Base-by-base conservation (phyloP, 1,139 yeast genomes). In the Taphrina deformans region DNA sequence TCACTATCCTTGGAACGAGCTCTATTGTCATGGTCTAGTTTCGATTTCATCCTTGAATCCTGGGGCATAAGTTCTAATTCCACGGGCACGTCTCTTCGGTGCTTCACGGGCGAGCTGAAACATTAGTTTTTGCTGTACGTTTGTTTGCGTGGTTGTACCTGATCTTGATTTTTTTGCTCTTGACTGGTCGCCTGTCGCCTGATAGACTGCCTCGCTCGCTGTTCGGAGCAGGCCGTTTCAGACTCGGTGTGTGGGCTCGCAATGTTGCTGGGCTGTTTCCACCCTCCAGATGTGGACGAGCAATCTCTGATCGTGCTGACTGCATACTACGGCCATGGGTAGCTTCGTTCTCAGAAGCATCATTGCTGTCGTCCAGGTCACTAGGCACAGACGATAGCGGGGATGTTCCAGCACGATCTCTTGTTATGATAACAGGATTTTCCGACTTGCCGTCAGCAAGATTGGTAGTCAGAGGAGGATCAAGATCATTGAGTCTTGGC, bases 101-200 rank as follows among this genome's bases (percentile, higher is more conserved):
- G 48, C 18, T 48, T 59, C 10, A n/a, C 16, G 1, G 63, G 56
- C 2, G 63, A 59, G 41, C 56, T 59, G 26, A 9, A 21, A 21
- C 7, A 24, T 48, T 16, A 48, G 33, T 14, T 14, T n/a, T 38
- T n/a, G 7, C 41, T 14, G 7, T 12, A n/a, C 18, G 16, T 7
- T 38, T 12, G 6, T 18, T 14, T 29, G 41, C 1, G n/a, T 10
- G 44, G 2, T 10, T 12, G 14, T 53, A 53, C 58, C 58, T 53
- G 1, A 59, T 59, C 31, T 59, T 59, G 50, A 59, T 59, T 26
- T 50, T 59, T 31, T 50, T 59, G 56, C 56, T 59, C 23, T 48
- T 48, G 21, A n/a, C 10, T n/a, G 44, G 40, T 31, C 35, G 51
- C 31, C n/a, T 35, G 24, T 31, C 55, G 14, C 26, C 21, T 3